phyloP scores from a whole-genome alignment of 2,329 filamentous ascomycete species.

The Colletotrichum nymphaeae region DNA sequence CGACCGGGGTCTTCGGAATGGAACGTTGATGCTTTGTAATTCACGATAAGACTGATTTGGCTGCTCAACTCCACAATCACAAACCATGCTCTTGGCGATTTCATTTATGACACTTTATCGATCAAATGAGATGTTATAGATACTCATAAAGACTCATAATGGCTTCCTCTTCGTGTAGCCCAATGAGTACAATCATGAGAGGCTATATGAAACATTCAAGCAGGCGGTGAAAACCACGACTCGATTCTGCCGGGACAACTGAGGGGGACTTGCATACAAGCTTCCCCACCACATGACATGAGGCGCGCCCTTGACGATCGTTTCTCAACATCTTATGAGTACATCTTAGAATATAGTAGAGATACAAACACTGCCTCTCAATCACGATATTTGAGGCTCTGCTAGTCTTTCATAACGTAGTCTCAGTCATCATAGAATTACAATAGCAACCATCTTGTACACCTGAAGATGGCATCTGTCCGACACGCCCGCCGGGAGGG shows the following conservation, averaged over 20 bases:
- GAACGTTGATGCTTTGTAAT: background rate
- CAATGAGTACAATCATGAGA: background rate
- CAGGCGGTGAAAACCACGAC: slow-evolving; percentile 15
- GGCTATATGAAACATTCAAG: background rate
- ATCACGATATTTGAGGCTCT: background rate
- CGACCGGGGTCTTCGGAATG: background rate
- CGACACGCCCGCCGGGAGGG: slow-evolving; percentile 71
- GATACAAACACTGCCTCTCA: background rate
- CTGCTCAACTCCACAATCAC: background rate
- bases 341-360: background rate
- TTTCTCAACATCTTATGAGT: background rate
- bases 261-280: background rate
- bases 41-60: background rate
- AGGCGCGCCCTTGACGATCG: slow-evolving; percentile 19
- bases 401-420: background rate
- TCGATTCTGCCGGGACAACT: background rate
- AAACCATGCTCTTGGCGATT: background rate
- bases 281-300: slow-evolving; percentile 25
- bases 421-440: background rate
- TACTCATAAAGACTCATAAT: background rate
- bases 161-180: background rate
- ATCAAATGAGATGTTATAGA: background rate
- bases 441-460: background rate
- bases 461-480: slow-evolving; percentile 52
- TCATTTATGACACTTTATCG: background rate